phyloP scores from a whole-genome alignment of 1,284 basidiomycete genomes.

The Fomes fomentarius region DNA sequence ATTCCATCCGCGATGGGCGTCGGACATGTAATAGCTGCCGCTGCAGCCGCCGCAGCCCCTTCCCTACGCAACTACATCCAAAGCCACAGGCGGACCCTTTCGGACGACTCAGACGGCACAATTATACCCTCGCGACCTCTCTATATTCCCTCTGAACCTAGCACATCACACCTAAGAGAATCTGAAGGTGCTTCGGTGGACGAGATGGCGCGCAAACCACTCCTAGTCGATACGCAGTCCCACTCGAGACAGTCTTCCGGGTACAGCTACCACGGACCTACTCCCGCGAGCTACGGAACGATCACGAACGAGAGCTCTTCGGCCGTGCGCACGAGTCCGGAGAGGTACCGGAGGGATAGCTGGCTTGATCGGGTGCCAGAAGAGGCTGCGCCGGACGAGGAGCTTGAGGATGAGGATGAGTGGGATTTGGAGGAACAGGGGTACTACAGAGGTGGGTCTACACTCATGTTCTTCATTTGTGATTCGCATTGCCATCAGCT shows the following conservation, averaged over 20 bases:
- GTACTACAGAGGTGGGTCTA: constrained; percentile 56
- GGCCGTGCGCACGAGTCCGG: constrained; percentile 39
- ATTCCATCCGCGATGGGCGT: constrained; percentile 11
- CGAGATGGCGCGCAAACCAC: constrained; percentile 25
- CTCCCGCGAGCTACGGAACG: constrained; percentile 18
- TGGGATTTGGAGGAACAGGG: constrained; percentile 62
- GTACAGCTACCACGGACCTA: constrained; percentile 1
- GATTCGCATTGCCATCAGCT: no score
- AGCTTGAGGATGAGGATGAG: constrained; percentile 41
- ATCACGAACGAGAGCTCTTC: constrained; percentile 20
- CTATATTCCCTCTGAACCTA: background rate
- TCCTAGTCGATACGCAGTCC: constrained; percentile 13
- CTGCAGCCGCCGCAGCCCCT: constrained; percentile 20
- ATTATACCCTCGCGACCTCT: background rate
- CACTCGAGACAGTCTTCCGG: constrained; percentile 15
- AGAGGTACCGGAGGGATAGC: constrained; percentile 39
- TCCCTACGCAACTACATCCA: constrained; percentile 12
- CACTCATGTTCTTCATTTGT: no score
- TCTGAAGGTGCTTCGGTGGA: constrained; percentile 1
- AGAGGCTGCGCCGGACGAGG: constrained; percentile 40
- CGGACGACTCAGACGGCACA: constrained; percentile 5
- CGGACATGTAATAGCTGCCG: constrained; percentile 16
- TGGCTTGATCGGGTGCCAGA: constrained; percentile 49
- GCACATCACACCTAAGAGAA: background rate
- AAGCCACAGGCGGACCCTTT: constrained; percentile 7